Conservation (phyloP, 2,329 filamentous ascomycete genomes). For the Metarhizium robertsii region DNA sequence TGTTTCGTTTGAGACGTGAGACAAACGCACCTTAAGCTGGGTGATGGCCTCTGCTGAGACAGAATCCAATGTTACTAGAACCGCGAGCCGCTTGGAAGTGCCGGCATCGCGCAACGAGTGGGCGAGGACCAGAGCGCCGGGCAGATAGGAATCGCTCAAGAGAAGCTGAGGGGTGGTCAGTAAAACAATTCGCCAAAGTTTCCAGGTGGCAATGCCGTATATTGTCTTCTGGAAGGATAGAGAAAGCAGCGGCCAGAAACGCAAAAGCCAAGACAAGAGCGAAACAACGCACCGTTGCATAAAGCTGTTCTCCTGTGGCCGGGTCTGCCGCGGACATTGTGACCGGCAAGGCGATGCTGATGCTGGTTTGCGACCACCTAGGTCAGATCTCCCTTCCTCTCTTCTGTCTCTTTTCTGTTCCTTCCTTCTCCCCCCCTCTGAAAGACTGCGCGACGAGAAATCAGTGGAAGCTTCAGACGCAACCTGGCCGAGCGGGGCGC, state of each 20-base stretch:
- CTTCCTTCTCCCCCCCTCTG: no score
- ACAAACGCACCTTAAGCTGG: slow-evolving; percentile 59
- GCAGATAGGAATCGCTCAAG: slow-evolving; percentile 84
- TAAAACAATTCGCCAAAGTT: not conserved
- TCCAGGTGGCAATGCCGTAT: no score
- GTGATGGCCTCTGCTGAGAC: slow-evolving; percentile 66
- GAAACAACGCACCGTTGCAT: slow-evolving; percentile 42
- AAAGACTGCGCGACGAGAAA: no score
- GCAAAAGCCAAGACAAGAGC: slow-evolving; percentile 1
- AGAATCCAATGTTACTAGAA: slow-evolving; percentile 72
- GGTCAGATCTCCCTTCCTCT: not conserved
- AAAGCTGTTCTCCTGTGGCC: slow-evolving; percentile 36
- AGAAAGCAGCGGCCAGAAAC: not conserved
- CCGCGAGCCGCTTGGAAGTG: slow-evolving; percentile 75
- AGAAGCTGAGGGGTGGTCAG: slow-evolving; percentile 56
- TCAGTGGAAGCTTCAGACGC: no score
- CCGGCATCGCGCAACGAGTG: slow-evolving; percentile 90
- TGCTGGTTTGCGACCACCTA: not conserved
- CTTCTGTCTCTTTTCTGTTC: not conserved
- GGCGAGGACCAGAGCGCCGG: slow-evolving; percentile 85
- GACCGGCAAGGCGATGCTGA: not conserved
- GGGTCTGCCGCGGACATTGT: slow-evolving; percentile 1
- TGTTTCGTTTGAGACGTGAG: not conserved
- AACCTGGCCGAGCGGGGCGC: no score
- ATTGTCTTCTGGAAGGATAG: no score